A percentile compares a stretch with the other conserved stretches of the same genome.
phyloP scores from a whole-genome alignment of 2,329 filamentous ascomycete species.

The Fusarium duplospermum region DNA sequence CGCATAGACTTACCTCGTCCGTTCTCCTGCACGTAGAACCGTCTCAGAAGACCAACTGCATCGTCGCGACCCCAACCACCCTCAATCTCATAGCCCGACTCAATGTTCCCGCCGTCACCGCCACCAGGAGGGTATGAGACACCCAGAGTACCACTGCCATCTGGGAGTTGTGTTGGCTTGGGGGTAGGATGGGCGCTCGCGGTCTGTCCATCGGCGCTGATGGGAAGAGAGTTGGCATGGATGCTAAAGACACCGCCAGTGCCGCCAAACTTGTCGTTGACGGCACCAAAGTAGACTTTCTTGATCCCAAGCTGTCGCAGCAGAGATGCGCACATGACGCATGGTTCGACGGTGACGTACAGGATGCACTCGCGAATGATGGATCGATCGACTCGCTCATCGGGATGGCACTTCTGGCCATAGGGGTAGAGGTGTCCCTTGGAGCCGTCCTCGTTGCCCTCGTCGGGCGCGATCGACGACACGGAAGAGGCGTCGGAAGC shows the following conservation, averaged over 20 bases:
- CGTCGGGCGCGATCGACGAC: constrained; percentile 47
- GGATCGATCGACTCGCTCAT: constrained; percentile 69
- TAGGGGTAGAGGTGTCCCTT: constrained; percentile 71
- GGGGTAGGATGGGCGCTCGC: constrained; percentile 55
- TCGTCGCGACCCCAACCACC: constrained; percentile 92
- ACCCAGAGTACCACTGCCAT: constrained; percentile 52
- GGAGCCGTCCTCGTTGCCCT: constrained; percentile 64
- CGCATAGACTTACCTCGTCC: constrained; percentile 75
- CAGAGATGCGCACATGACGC: constrained; percentile 97
- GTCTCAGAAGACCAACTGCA: constrained; percentile 88
- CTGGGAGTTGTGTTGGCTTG: constrained; percentile 51
- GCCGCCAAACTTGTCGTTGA: constrained; percentile 97
- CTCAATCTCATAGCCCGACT: constrained; percentile 82
- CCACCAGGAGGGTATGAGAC: constrained; percentile 52
- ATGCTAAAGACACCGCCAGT: constrained; percentile 93
- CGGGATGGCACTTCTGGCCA: constrained; percentile 67
- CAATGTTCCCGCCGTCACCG: constrained; percentile 75
- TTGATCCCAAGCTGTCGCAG: constrained; percentile 89
- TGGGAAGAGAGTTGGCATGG: constrained; percentile 70
- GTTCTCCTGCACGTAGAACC: constrained; percentile 99
- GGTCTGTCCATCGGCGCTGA: constrained; percentile 50
- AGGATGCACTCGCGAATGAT: constrained; percentile 80
- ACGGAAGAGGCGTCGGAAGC: constrained; percentile 40
- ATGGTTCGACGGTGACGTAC: constrained; percentile 98
- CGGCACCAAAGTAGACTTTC: constrained; percentile 93